Evolutionary conservation across 495 filamentous ascomycete genomes (phyloP).

Genomic region (Penicillium flavigenum): DNA sequence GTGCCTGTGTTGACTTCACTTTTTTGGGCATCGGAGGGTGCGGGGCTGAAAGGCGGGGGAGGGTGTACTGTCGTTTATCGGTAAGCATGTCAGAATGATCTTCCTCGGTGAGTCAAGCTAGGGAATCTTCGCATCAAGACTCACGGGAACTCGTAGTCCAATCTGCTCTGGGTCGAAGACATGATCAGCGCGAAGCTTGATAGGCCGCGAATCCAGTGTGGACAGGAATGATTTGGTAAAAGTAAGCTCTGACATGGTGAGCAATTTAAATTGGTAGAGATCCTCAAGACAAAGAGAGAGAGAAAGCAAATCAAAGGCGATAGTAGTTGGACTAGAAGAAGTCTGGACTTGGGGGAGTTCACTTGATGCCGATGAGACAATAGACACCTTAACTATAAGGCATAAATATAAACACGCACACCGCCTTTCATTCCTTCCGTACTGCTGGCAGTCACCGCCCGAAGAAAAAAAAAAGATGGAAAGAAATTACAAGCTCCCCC

Average conservation of each 20-base stretch:
- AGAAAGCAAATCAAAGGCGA: neutral
- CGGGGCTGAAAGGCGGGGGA: constrained; percentile 46
- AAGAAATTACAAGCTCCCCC: constrained; percentile 25
- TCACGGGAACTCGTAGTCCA: constrained; percentile 66
- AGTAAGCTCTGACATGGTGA: constrained; percentile 74
- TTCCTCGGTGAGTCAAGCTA: constrained; percentile 7
- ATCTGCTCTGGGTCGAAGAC: constrained; percentile 77
- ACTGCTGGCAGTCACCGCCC: constrained; percentile 38
- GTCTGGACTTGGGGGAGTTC: neutral
- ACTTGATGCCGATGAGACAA: neutral
- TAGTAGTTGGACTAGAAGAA: neutral
- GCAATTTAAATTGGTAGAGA: neutral
- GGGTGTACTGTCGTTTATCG: constrained; percentile 40
- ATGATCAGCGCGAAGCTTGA: constrained; percentile 80
- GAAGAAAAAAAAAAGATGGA: constrained; percentile 34
- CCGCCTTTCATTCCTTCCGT: constrained; percentile 32
- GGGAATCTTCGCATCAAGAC: constrained; percentile 29
- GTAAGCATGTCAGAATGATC: constrained; percentile 11
- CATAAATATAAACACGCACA: constrained; percentile 11
- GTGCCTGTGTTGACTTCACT: constrained; percentile 38
- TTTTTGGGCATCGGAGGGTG: constrained; percentile 55
- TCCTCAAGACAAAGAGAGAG: neutral
- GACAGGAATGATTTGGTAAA: constrained; percentile 85
- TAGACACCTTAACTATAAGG: constrained; percentile 12
- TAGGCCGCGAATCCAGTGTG: constrained; percentile 68